Percentiles rank a stretch among this genome's conserved stretches.
phyloP scores from a whole-genome alignment of 2,329 filamentous ascomycete genomes.

The Madurella fahalii region DNA sequence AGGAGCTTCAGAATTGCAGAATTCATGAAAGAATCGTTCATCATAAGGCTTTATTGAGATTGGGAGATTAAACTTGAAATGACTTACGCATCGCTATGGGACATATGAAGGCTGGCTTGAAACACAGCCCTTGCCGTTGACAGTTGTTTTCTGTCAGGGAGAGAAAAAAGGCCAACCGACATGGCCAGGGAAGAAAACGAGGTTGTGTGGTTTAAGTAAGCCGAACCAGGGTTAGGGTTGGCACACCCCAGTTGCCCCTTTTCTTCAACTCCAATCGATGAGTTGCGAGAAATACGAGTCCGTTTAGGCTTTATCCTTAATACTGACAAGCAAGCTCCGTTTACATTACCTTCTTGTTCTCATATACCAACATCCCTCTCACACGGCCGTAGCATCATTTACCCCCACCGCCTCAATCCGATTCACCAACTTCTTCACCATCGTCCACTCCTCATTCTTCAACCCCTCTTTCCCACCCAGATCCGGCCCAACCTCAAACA shows the following conservation, averaged over 20 bases:
- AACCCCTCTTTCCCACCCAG: constrained; percentile 80
- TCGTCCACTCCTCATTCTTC: constrained; percentile 86
- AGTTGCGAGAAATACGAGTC: no score
- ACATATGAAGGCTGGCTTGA: neutral
- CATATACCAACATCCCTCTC: neutral
- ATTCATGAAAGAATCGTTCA: constrained; percentile 37
- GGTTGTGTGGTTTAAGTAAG: constrained; percentile 1
- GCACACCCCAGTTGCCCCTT: neutral
- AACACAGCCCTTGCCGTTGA: neutral
- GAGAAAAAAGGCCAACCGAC: neutral
- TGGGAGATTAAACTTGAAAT: neutral
- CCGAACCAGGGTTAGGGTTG: constrained; percentile 2
- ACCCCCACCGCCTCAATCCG: constrained; percentile 63
- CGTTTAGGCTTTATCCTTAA: no score
- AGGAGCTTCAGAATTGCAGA: constrained; percentile 46
- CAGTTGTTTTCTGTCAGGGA: neutral
- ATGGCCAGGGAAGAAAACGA: neutral
- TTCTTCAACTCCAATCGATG: no score
- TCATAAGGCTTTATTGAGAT: constrained; percentile 20
- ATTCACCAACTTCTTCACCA: constrained; percentile 83
- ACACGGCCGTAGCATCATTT: constrained; percentile 40
- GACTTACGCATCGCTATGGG: constrained; percentile 9
- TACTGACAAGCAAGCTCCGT: no score
- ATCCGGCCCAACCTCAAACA: constrained; percentile 85
- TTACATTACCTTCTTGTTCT: neutral